Percentiles rank a stretch among this genome's conserved stretches.
Conservation (phyloP, 78 protist species). For the Protostelium mycophagum region DNA sequence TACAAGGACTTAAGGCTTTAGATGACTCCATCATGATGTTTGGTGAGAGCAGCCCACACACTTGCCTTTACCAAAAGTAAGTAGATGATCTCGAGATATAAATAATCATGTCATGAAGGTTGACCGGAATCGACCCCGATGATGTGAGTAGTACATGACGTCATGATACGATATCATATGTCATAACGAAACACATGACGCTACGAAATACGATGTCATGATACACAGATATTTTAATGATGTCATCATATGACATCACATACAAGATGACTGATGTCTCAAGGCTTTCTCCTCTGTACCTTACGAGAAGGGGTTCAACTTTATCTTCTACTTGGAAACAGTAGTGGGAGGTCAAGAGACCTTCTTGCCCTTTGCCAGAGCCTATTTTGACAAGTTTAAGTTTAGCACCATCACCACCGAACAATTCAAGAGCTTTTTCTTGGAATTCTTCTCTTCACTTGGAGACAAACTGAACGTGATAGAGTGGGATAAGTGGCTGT, state of each 20-base stretch:
- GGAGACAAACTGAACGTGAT: slow-evolving; percentile 25
- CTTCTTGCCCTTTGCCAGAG: slow-evolving; percentile 39
- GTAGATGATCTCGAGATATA: background rate
- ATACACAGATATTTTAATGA: background rate
- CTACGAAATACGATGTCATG: background rate
- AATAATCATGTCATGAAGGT: background rate
- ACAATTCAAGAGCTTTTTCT: slow-evolving; percentile 34
- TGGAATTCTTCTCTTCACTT: slow-evolving; percentile 10
- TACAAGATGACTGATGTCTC: too few relatives aligned
- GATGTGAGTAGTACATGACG: slow-evolving; percentile 35
- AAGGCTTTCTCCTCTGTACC: slow-evolving; percentile 74
- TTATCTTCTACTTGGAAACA: slow-evolving; percentile 68
- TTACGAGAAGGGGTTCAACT: slow-evolving; percentile 81
- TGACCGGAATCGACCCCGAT: slow-evolving; percentile 75
- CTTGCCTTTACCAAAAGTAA: slow-evolving; percentile 46
- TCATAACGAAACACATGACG: background rate
- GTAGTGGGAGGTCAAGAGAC: slow-evolving; percentile 40
- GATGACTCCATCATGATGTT: slow-evolving; percentile 40
- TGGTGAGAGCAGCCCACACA: slow-evolving; percentile 26
- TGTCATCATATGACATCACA: background rate
- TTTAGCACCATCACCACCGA: slow-evolving; percentile 42
- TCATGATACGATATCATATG: background rate
- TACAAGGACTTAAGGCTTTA: slow-evolving; percentile 48
- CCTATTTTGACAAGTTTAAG: slow-evolving; percentile 32
- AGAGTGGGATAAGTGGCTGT: slow-evolving; percentile 70